phyloP scores from a whole-genome alignment of 345 rosid genomes.

The Cardamine chenopodiifolia region DNA sequence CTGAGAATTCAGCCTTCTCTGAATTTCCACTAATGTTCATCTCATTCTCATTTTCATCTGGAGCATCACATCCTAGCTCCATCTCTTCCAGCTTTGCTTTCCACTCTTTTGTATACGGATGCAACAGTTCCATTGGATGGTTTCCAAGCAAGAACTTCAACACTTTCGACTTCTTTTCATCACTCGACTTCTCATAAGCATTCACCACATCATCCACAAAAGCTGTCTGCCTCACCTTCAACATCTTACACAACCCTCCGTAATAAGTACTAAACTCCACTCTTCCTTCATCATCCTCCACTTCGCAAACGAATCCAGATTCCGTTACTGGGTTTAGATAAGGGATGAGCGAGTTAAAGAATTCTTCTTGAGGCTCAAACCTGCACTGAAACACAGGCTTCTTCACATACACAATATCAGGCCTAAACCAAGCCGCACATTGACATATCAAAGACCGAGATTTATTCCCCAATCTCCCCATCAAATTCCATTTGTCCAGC shows the following conservation, averaged over 20 bases:
- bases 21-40: conserved; percentile 25
- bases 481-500: conserved; percentile 91
- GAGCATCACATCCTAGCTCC: conserved; percentile 98
- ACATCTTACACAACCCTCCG: conserved; percentile 87
- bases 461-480: conserved; percentile 87
- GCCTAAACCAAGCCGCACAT: conserved; percentile 96
- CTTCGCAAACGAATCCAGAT: conserved; percentile 56
- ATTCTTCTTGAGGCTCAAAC: conserved; percentile 81
- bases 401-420: conserved; percentile 88
- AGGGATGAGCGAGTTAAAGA: conserved; percentile 61
- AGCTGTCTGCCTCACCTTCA: conserved; percentile 74
- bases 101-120: conserved; percentile 93
- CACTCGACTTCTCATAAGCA: conserved; percentile 74
- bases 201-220: conserved; percentile 96
- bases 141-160: conserved; percentile 74
- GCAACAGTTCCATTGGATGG: conserved; percentile 77
- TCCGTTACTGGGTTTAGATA: conserved; percentile 77
- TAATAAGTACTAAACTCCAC: conserved; percentile 71
- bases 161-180: conserved; percentile 70
- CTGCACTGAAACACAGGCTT: conserved; percentile 89
- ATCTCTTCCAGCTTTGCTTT: conserved; percentile 90
- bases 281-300: conserved; percentile 65
- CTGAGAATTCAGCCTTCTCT: conserved; percentile 51
- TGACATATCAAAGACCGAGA: conserved; percentile 64
- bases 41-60: conserved; percentile 65